Conservation (phyloP, 176 grass and related monocot genomes). For the Hyparrhenia diplandra region DNA sequence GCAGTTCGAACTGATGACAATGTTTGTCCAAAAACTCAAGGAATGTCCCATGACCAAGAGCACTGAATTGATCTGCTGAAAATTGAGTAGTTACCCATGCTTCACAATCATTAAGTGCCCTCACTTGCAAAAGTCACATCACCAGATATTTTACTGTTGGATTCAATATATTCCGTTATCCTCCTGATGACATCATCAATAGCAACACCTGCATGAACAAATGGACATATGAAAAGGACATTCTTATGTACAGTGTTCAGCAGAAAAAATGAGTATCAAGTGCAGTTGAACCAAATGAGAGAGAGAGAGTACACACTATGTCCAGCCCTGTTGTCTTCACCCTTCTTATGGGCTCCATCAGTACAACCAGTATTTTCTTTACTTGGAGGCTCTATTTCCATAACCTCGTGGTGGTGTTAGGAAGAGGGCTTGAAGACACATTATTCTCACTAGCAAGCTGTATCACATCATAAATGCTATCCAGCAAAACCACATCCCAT, state of each 20-base stretch:
- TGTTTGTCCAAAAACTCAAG: conserved; percentile 75
- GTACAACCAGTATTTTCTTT: conserved; percentile 46
- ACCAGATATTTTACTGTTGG: conserved; percentile 32
- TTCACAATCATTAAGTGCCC: conserved; percentile 68
- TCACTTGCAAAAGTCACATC: conserved; percentile 22
- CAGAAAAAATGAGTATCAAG: not conserved
- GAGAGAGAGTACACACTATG: not conserved
- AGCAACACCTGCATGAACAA: conserved; percentile 40
- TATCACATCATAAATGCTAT: conserved; percentile 82
- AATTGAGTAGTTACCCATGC: conserved; percentile 53
- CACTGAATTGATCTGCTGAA: conserved; percentile 68
- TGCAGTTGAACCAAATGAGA: not conserved
- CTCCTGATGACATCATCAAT: conserved; percentile 65
- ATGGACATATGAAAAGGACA: conserved; percentile 10
- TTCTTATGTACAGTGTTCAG: not conserved
- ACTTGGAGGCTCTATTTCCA: conserved; percentile 55
- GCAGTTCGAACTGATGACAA: conserved; percentile 44
- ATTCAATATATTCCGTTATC: conserved; percentile 62
- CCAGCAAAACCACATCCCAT: conserved; percentile 68
- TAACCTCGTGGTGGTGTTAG: conserved; percentile 61
- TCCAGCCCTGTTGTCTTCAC: not conserved
- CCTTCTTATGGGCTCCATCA: conserved; percentile 24
- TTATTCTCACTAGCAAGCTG: conserved; percentile 62
- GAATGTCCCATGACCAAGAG: conserved; percentile 78
- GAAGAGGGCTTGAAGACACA: conserved; percentile 33